A percentile compares a stretch with the other conserved stretches of the same genome.
Evolutionary conservation across 441 rosid genomes (phyloP).

Genomic region (Gossypium lobatum): DNA sequence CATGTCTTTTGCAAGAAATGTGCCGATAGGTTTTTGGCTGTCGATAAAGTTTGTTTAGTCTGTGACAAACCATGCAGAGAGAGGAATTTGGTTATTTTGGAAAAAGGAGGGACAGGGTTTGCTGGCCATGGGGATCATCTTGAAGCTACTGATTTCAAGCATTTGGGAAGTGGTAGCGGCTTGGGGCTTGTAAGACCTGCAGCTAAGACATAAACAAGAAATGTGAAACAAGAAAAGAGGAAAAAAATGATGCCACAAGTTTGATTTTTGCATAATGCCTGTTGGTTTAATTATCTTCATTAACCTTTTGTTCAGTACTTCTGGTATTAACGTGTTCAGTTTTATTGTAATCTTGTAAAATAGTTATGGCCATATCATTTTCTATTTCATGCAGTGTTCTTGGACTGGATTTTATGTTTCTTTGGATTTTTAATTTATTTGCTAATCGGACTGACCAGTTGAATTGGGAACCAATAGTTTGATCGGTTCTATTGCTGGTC

Average conservation of each 20-base stretch:
- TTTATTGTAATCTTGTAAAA: too few relatives aligned
- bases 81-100: conserved; percentile 53
- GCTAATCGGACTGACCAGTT: too few relatives aligned
- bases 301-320: not conserved
- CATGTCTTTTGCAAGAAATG: conserved; percentile 88
- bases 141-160: conserved; percentile 72
- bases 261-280: not conserved
- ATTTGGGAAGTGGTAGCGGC: conserved; percentile 80
- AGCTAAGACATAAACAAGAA: conserved; percentile 38
- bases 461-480: too few relatives aligned
- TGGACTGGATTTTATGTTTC: too few relatives aligned
- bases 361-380: not conserved
- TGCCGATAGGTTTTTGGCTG: conserved; percentile 54
- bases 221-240: not conserved
- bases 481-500: too few relatives aligned
- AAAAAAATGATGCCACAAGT: not conserved
- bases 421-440: too few relatives aligned
- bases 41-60: conserved; percentile 64
- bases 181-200: conserved; percentile 78
- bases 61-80: conserved; percentile 62
- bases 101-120: conserved; percentile 78
- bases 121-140: conserved; percentile 68
- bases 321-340: not conserved
- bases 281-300: not conserved
- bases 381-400: not conserved